Percentiles rank a stretch among this genome's conserved stretches.
Conservation (phyloP, 2,329 filamentous ascomycete species). For the Apiospora hydei region DNA sequence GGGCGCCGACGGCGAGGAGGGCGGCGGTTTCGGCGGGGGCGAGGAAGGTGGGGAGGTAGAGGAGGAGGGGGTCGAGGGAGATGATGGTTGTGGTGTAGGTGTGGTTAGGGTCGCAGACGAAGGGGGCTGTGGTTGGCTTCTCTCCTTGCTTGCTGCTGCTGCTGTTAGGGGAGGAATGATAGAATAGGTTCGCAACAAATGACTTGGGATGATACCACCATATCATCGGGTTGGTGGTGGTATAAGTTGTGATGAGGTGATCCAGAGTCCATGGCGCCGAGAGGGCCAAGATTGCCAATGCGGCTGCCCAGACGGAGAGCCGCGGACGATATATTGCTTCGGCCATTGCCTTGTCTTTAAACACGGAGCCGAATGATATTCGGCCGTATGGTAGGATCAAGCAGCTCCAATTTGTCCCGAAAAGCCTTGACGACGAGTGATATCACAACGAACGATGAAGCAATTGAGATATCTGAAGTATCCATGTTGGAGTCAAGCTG, state of each 20-base stretch:
- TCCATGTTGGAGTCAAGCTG: neutral
- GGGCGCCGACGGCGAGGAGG: slow-evolving; percentile 42
- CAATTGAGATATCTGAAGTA: neutral
- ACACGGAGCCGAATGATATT: neutral
- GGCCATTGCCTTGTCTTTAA: neutral
- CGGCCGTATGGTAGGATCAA: neutral
- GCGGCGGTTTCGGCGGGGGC: slow-evolving; percentile 38
- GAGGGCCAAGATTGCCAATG: slow-evolving; percentile 15
- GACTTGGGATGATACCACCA: neutral
- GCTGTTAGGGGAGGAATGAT: neutral
- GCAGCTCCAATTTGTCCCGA: neutral
- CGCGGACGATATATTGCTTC: neutral
- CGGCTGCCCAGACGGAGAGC: slow-evolving; percentile 1
- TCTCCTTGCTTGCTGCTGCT: neutral
- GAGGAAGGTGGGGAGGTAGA: slow-evolving; percentile 48
- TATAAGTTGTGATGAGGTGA: neutral
- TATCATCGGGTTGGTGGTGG: neutral
- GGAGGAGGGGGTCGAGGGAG: slow-evolving; percentile 47
- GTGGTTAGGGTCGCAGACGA: slow-evolving; percentile 39
- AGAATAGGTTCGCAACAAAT: neutral
- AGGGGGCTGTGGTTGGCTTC: slow-evolving; percentile 21
- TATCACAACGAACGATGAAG: neutral
- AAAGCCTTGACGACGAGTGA: neutral
- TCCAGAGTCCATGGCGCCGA: neutral
- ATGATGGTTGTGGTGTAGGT: slow-evolving; percentile 46